Conservation (phyloP, 345 rosid species). For the Corchorus capsularis region DNA sequence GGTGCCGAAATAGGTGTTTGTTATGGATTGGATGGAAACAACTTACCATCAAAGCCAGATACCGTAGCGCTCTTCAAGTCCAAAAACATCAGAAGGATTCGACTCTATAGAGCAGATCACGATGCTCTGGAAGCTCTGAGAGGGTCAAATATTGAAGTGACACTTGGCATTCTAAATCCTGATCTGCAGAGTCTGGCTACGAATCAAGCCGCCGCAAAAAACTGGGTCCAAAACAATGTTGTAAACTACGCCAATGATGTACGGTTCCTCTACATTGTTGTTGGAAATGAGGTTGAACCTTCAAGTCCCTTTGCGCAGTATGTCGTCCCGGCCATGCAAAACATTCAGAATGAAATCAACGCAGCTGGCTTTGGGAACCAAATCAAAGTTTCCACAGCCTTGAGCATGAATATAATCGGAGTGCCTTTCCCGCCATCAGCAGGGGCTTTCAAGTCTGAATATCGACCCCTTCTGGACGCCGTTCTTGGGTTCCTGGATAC, state of each 20-base stretch:
- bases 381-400: constrained; percentile 37
- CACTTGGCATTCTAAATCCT: constrained; percentile 44
- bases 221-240: constrained; percentile 50
- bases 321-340: constrained; percentile 33
- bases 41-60: constrained; percentile 28
- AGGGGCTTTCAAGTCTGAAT: constrained; percentile 29
- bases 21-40: constrained; percentile 27
- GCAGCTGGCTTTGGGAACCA: constrained; percentile 28
- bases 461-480: constrained; percentile 31
- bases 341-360: constrained; percentile 24
- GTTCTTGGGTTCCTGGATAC: constrained; percentile 34
- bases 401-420: not conserved
- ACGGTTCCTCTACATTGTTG: constrained; percentile 49
- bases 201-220: constrained; percentile 37
- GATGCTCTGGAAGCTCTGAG: constrained; percentile 45
- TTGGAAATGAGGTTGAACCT: constrained; percentile 57
- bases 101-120: constrained; percentile 36
- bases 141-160: constrained; percentile 51
- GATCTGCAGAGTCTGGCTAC: constrained; percentile 37
- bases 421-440: constrained; percentile 38
- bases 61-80: constrained; percentile 24
- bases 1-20: constrained; percentile 40
- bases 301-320: constrained; percentile 24
- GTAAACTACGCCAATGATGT: constrained; percentile 33
- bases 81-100: constrained; percentile 23